These are phyloP conservation scores for Stephania yunnanensis DNA, from an alignment of 164 flowering plant species.

Conservation along the genomic window DNA sequence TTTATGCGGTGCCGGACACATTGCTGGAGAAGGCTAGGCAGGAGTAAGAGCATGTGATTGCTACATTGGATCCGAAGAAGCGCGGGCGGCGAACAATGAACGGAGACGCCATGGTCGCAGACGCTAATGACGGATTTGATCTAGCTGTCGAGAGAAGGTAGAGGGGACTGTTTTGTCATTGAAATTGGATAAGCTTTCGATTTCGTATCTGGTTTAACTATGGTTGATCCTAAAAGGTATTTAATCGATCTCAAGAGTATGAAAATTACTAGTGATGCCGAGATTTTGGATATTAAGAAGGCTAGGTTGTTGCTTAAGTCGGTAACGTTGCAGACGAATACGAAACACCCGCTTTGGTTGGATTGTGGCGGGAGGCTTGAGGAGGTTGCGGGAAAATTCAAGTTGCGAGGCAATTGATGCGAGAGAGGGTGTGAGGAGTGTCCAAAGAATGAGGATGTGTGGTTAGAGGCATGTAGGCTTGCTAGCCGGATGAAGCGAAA, in stretches of 20 bases:
- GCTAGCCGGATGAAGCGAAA: slow-evolving; percentile 77
- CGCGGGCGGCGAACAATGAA: slow-evolving; percentile 74
- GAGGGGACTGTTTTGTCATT: slow-evolving; percentile 87
- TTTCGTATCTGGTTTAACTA: slow-evolving; percentile 80
- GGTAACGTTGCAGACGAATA: slow-evolving; percentile 79
- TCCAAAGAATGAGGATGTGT: slow-evolving; percentile 85
- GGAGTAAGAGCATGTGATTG: slow-evolving; percentile 84
- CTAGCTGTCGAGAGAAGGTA: slow-evolving; percentile 97
- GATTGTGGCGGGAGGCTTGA: slow-evolving; percentile 92
- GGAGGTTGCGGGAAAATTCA: slow-evolving; percentile 79
- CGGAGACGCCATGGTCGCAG: slow-evolving; percentile 83
- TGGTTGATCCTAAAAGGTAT: slow-evolving; percentile 92
- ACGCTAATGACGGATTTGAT: slow-evolving; percentile 89
- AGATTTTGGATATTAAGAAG: slow-evolving; percentile 86
- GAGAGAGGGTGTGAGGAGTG: slow-evolving; percentile 90
- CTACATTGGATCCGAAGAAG: slow-evolving; percentile 87
- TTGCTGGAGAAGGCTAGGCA: slow-evolving; percentile 89
- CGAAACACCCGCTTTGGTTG: slow-evolving; percentile 91
- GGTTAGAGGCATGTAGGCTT: slow-evolving; percentile 90
- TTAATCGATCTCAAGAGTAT: slow-evolving; percentile 90
- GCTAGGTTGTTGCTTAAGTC: slow-evolving; percentile 84
- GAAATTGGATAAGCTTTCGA: slow-evolving; percentile 83
- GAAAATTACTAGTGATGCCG: slow-evolving; percentile 95
- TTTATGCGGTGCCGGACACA: slow-evolving; percentile 89
- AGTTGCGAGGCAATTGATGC: slow-evolving; percentile 65